Percentiles rank a stretch among this genome's conserved stretches.
Evolutionary conservation across 2,329 filamentous ascomycete genomes (phyloP).

Genomic region (Fusarium ambrosium): DNA sequence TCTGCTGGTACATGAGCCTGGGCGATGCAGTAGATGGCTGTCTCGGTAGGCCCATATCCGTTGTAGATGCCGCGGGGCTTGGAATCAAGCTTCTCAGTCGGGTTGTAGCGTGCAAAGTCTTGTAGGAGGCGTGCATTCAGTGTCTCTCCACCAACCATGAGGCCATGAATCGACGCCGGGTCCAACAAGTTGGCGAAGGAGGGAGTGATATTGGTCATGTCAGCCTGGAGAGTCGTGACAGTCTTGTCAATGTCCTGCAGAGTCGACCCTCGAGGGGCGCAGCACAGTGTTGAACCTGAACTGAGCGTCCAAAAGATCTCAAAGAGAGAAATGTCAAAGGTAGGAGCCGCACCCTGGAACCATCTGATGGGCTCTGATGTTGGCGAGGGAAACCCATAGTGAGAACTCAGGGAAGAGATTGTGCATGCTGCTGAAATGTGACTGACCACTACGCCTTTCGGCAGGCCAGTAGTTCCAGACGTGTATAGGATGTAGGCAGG

Average conservation of each 20-base stretch:
- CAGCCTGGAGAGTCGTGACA: background rate
- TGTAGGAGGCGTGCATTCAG: conserved; percentile 17
- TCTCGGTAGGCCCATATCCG: conserved; percentile 22
- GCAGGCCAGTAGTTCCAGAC: conserved; percentile 20
- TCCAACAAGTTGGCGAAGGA: conserved; percentile 27
- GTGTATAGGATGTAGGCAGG: conserved; percentile 21
- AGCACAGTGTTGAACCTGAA: conserved; percentile 26
- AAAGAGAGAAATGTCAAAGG: conserved; percentile 26
- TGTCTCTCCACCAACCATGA: conserved; percentile 34
- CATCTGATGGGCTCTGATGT: conserved; percentile 8
- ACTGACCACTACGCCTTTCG: conserved; percentile 25
- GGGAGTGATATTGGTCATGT: conserved; percentile 28
- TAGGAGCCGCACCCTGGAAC: conserved; percentile 28
- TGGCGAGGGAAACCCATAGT: conserved; percentile 3
- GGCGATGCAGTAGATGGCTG: conserved; percentile 24
- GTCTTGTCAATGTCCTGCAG: conserved; percentile 25
- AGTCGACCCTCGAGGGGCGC: conserved; percentile 8
- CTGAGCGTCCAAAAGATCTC: conserved; percentile 30
- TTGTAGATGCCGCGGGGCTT: conserved; percentile 18
- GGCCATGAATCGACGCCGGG: background rate
- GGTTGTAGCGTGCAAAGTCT: conserved; percentile 10
- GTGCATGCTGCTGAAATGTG: conserved; percentile 23
- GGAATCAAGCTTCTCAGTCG: rapidly evolving
- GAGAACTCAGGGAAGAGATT: conserved; percentile 1
- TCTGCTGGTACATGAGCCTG: conserved; percentile 8